Evolutionary conservation across 73 alveolate species (phyloP).

Genomic region (Breviolum minutum): DNA sequence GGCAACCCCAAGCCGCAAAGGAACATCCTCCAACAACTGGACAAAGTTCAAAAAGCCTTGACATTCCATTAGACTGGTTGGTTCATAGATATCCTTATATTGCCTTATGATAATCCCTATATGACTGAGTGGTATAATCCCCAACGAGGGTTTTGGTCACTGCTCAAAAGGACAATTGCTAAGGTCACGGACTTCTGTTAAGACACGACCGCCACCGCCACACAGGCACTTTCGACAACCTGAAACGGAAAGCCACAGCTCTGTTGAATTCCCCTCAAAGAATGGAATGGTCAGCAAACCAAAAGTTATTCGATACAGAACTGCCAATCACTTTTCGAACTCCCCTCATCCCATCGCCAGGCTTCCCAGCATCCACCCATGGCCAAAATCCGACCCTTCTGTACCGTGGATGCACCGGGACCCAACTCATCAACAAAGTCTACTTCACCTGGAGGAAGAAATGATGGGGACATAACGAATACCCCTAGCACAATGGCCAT

Average conservation of each 20-base stretch:
- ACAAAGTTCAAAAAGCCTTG: too few species aligned
- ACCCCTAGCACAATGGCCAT: neutral
- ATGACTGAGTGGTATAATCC: neutral
- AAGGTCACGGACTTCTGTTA: slow-evolving; percentile 25
- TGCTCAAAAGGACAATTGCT: neutral
- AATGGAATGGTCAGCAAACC: too few species aligned
- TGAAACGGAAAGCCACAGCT: neutral
- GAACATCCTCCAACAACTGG: neutral
- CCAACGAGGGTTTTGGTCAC: too few species aligned
- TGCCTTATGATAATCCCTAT: too few species aligned
- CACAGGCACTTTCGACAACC: slow-evolving; percentile 87
- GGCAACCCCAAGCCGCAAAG: neutral
- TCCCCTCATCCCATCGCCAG: neutral
- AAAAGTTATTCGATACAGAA: too few species aligned
- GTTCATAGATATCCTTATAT: too few species aligned
- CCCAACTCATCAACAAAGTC: slow-evolving; percentile 74
- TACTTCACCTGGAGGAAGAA: slow-evolving; percentile 1
- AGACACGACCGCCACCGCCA: slow-evolving; percentile 81
- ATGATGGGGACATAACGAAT: neutral
- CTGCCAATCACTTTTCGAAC: too few species aligned
- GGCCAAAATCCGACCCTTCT: slow-evolving; percentile 70
- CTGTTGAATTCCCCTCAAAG: neutral
- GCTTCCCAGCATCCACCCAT: slow-evolving; percentile 54
- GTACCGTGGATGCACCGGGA: slow-evolving; percentile 22
- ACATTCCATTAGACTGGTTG: too few species aligned